phyloP scores from a whole-genome alignment of 805 yeast species.

The Candida sithepensis region DNA sequence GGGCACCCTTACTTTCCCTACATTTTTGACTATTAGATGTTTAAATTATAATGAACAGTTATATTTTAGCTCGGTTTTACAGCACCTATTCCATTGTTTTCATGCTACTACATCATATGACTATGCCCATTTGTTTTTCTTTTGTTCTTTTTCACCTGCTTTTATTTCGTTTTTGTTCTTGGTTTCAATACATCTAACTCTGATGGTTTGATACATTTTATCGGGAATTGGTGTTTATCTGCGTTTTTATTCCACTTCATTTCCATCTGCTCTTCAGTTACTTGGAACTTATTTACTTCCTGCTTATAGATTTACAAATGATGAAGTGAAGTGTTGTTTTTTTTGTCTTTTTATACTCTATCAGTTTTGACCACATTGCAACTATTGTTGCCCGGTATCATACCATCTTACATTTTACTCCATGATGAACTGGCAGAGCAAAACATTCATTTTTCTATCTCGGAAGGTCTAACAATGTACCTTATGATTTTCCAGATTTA shows the following conservation, averaged over 20 bases:
- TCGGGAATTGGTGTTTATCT: not conserved
- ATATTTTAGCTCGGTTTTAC: not conserved
- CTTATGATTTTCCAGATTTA: not conserved
- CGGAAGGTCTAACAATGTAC: not conserved
- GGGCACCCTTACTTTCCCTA: not conserved
- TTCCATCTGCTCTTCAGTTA: not conserved
- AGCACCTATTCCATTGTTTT: not conserved
- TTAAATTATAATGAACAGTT: not conserved
- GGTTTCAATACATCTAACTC: not conserved
- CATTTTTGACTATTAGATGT: not conserved
- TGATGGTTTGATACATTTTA: not conserved
- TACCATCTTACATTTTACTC: too few relatives aligned
- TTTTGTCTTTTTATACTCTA: not conserved
- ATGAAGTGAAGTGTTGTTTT: not conserved
- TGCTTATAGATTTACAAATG: too few relatives aligned
- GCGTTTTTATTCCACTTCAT: not conserved
- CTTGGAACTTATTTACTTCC: not conserved
- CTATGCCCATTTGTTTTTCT: not conserved
- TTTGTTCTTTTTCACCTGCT: not conserved
- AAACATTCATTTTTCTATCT: not conserved
- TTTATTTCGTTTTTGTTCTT: not conserved
- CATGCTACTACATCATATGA: not conserved
- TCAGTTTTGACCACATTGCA: not conserved
- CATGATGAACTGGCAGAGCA: not conserved
- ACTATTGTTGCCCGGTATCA: too few relatives aligned